Conservation (phyloP, 441 rosid species). For the Corymbia citriodora region DNA sequence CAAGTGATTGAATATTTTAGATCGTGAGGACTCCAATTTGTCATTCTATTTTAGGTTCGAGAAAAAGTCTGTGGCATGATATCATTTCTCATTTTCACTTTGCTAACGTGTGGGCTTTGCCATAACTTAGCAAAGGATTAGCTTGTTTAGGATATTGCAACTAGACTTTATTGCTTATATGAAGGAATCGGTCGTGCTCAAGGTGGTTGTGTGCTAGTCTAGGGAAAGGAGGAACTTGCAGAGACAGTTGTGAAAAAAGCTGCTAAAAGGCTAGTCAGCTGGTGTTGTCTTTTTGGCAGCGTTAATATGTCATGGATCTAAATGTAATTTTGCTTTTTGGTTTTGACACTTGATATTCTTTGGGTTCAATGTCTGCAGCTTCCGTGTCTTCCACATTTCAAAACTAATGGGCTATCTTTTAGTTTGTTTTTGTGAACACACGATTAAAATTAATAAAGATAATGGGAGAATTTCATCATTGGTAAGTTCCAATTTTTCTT, state of each 20-base stretch:
- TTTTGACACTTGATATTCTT: background rate
- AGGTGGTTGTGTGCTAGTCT: background rate
- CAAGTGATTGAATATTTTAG: too few species aligned
- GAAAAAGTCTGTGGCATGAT: background rate
- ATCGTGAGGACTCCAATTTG: background rate
- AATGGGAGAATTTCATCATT: rapidly evolving
- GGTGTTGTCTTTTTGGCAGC: too few species aligned
- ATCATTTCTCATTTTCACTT: background rate
- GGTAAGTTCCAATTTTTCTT: background rate
- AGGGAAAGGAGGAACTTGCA: too few species aligned
- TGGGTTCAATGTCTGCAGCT: rapidly evolving
- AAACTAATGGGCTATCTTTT: background rate
- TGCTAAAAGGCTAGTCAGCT: background rate
- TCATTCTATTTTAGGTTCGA: background rate
- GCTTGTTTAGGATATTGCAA: background rate
- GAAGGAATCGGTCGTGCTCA: background rate
- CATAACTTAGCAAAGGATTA: background rate
- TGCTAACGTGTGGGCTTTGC: background rate
- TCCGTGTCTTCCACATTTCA: background rate
- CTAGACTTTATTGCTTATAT: background rate
- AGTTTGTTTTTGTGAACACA: rapidly evolving
- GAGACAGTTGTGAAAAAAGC: background rate
- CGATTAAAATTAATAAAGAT: background rate
- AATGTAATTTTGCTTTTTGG: too few species aligned
- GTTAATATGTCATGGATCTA: too few species aligned